These are phyloP conservation scores for Nicotiana tabacum DNA, from an alignment of 257 asterid species.

Conservation along the genomic window DNA sequence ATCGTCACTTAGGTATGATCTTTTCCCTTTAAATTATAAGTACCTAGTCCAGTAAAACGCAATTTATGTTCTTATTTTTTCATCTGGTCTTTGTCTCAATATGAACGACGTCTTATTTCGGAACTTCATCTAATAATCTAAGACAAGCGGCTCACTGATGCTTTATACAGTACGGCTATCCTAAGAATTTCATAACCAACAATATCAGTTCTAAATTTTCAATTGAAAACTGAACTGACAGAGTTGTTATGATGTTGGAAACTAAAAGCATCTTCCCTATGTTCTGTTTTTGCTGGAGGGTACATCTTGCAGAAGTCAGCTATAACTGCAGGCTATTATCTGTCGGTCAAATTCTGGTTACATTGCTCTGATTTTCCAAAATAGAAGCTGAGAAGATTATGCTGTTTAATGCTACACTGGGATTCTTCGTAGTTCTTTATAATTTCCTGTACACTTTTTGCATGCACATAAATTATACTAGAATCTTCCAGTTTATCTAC, in stretches of 20 bases:
- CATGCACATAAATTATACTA: too few species aligned
- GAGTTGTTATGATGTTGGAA: background rate
- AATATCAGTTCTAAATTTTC: background rate
- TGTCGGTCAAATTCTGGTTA: too few species aligned
- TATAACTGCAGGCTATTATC: background rate
- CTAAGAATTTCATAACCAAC: background rate
- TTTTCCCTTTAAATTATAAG: background rate
- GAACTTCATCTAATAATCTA: background rate
- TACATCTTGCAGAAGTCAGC: background rate
- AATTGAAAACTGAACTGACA: background rate
- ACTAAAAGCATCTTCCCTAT: background rate
- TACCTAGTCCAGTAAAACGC: background rate
- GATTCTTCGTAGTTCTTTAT: background rate
- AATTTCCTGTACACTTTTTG: too few species aligned
- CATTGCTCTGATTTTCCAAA: background rate
- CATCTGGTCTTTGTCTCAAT: slow-evolving; percentile 4
- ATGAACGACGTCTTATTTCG: background rate
- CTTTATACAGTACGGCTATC: background rate
- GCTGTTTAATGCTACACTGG: background rate
- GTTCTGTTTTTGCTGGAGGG: background rate
- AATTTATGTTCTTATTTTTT: background rate
- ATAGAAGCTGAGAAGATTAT: background rate
- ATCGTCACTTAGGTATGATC: slow-evolving; percentile 78
- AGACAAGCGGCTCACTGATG: background rate
- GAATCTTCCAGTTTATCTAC: too few species aligned